Evolutionary conservation across 257 asterid species (phyloP), one percentile per base, ranked within the genome.

Genomic region (Plantago major): DNA sequence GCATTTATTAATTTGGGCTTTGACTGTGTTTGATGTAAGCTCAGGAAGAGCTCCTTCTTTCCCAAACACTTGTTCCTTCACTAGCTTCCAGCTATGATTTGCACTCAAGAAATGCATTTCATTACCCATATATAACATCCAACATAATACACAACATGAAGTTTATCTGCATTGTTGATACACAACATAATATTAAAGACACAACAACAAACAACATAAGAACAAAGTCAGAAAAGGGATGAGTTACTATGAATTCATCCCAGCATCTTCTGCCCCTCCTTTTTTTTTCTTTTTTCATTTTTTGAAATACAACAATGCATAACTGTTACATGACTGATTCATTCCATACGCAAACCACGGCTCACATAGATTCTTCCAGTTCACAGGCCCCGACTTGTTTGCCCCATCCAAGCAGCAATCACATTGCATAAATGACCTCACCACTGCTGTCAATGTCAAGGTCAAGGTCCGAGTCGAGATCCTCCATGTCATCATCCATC

Each of bases 371-470:
- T 15, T 17, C 54, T 14, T 48, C 54, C 54, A n/a, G 16, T 14
- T 48, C 22, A 7, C 18, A 6, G 54, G 11, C 0, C 9, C 54
- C n/a, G 6, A n/a, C n/a, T n/a, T 48, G 22, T 48, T 28, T 30
- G 9, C 7, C 9, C 15, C 4, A 69, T 45, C 14, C 5, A 22
- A 43, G 42, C 18, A 1, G 60, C 14, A 16, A 68, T 84, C 85
- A 90, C 79, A 88, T 81, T 1, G 98, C 98, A 63, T 82, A 86
- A 50, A 91, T 84, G 55, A 91, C 72, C 77, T 91, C 98, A n/a
- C 98, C 98, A 5, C 98, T 91, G 84, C 97, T 91, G 74, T 91
- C 98, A 66, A 88, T 64, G 52, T 91, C 98, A 10, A 88, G 90
- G 67, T 88, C 95, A 26, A 95, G 96, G 60, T 88, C 96, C 5